These are phyloP conservation scores for Fusarium multiceps DNA, from an alignment of 2,329 filamentous ascomycete genomes.

Conservation along the genomic window DNA sequence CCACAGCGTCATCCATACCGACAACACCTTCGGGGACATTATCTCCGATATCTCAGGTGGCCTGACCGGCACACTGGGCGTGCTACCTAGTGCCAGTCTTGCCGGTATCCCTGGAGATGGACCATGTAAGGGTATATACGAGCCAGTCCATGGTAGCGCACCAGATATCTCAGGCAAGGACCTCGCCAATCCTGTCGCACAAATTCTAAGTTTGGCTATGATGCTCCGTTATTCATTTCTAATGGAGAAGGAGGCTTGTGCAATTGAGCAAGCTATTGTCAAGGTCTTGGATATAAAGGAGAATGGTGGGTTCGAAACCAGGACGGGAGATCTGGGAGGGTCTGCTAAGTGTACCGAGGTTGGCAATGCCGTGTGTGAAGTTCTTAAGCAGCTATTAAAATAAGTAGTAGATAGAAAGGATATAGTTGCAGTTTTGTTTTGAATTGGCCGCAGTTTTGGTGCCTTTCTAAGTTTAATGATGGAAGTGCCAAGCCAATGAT, in stretches of 20 bases:
- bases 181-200: slow-evolving; percentile 78
- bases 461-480: rapidly evolving
- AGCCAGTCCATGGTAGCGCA: slow-evolving; percentile 79
- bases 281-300: slow-evolving; percentile 68
- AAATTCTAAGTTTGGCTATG: slow-evolving; percentile 78
- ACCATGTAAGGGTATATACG: slow-evolving; percentile 77
- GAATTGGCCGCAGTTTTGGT: too few relatives aligned
- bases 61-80: slow-evolving; percentile 59
- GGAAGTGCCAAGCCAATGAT: too few relatives aligned
- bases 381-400: not conserved
- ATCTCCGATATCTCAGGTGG: slow-evolving; percentile 59
- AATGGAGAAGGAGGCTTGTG: slow-evolving; percentile 68
- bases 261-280: slow-evolving; percentile 73
- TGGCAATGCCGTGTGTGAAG: slow-evolving; percentile 65
- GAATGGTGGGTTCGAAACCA: slow-evolving; percentile 58
- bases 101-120: slow-evolving; percentile 54
- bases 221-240: slow-evolving; percentile 79
- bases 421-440: too few relatives aligned
- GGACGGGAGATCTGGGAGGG: slow-evolving; percentile 75
- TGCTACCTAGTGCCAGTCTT: slow-evolving; percentile 59
- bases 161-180: slow-evolving; percentile 80
- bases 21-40: slow-evolving; percentile 62
- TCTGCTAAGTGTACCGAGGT: slow-evolving; percentile 71
- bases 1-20: slow-evolving; percentile 57
- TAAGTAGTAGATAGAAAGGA: not conserved